Percentiles rank a stretch among this genome's conserved stretches.
Evolutionary conservation across 179 eudicot species (phyloP).

Genomic region (Beta macrorhiza): DNA sequence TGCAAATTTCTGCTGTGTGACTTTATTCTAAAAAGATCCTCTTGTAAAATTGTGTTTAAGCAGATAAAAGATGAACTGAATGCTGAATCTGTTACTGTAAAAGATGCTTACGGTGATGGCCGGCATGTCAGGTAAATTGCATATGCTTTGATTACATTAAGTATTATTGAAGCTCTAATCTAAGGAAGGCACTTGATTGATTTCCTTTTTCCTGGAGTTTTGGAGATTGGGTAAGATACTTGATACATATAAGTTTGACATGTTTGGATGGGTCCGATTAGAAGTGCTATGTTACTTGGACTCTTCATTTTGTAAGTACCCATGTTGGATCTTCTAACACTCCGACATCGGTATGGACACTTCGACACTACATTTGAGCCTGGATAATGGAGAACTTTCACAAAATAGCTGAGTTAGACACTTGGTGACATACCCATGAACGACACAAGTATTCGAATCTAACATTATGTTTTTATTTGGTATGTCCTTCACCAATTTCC

Average conservation of each 20-base stretch:
- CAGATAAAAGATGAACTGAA: slow-evolving; percentile 78
- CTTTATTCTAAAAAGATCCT: background rate
- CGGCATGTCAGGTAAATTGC: slow-evolving; percentile 75
- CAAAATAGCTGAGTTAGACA: too few relatives aligned
- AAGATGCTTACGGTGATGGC: slow-evolving; percentile 96
- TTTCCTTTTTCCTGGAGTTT: background rate
- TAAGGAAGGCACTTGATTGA: background rate
- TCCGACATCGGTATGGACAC: too few relatives aligned
- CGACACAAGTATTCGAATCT: too few relatives aligned
- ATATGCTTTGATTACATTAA: background rate
- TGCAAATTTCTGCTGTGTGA: background rate
- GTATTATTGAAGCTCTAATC: background rate
- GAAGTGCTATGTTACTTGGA: too few relatives aligned
- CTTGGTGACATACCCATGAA: too few relatives aligned
- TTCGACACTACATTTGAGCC: background rate
- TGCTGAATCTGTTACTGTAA: slow-evolving; percentile 72
- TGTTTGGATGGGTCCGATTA: background rate
- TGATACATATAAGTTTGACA: background rate
- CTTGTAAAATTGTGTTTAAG: slow-evolving; percentile 21
- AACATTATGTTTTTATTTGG: background rate
- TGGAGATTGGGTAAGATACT: background rate
- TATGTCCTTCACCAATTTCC: background rate
- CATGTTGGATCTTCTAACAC: too few relatives aligned
- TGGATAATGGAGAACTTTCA: background rate
- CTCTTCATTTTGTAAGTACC: too few relatives aligned